Evolutionary conservation across 1,284 basidiomycete species (phyloP).

Genomic region (Heterobasidion parviporum): DNA sequence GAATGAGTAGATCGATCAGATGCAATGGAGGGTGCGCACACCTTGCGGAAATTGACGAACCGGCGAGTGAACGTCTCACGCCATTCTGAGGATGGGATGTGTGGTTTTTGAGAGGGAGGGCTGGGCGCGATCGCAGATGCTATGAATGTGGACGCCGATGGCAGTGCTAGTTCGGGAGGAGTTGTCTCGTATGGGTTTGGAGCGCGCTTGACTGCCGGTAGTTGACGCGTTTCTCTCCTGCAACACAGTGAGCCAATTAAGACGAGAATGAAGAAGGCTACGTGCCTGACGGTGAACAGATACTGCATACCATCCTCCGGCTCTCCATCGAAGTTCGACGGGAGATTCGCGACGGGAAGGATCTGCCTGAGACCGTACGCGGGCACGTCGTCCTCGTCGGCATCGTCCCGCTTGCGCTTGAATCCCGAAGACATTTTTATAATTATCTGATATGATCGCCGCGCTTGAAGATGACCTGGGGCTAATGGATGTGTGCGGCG

Average conservation of each 20-base stretch:
- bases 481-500: too few relatives aligned
- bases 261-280: background rate
- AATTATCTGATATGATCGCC: too few relatives aligned
- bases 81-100: conserved; percentile 61
- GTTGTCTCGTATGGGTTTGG: conserved; percentile 53
- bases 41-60: conserved; percentile 61
- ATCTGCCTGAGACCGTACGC: conserved; percentile 49
- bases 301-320: conserved; percentile 74
- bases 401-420: conserved; percentile 43
- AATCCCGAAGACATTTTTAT: background rate
- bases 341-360: conserved; percentile 68
- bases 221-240: conserved; percentile 57
- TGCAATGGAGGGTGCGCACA: conserved; percentile 15
- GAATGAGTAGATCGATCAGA: conserved; percentile 3
- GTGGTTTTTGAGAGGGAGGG: background rate
- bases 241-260: conserved; percentile 5
- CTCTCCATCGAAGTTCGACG: conserved; percentile 50
- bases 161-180: conserved; percentile 11
- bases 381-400: conserved; percentile 41
- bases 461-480: too few relatives aligned
- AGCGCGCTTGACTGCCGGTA: conserved; percentile 55
- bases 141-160: conserved; percentile 10
- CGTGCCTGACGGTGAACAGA: conserved; percentile 70
- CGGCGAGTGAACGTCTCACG: conserved; percentile 41
- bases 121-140: background rate